These are phyloP conservation scores for Tetrapisispora pingtungensis DNA, from an alignment of 805 yeast genomes.

Conservation along the genomic window DNA sequence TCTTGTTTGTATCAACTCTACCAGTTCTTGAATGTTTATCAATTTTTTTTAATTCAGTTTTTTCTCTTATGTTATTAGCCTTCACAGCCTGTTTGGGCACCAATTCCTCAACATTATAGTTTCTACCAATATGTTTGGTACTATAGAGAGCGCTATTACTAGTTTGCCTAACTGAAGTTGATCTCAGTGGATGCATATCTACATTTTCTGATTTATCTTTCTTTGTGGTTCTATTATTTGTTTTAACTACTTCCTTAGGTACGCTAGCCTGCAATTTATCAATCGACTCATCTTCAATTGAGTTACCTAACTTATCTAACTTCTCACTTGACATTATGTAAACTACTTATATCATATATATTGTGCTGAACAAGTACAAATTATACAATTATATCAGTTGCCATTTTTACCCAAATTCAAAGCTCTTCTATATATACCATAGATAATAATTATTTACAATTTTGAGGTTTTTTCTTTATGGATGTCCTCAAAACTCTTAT, in stretches of 20 bases:
- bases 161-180: background rate
- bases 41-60: conserved; percentile 24
- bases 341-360: no score
- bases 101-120: conserved; percentile 38
- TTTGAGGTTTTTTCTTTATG: no score
- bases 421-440: no score
- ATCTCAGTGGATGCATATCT: background rate
- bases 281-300: conserved; percentile 51
- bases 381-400: no score
- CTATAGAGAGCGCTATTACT: conserved; percentile 73
- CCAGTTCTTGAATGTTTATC: conserved; percentile 86
- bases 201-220: conserved; percentile 54
- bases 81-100: conserved; percentile 38
- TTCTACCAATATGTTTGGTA: conserved; percentile 61
- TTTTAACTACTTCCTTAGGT: conserved; percentile 65
- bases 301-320: conserved; percentile 44
- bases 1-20: conserved; percentile 77
- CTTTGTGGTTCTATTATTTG: conserved; percentile 77
- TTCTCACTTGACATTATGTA: background rate
- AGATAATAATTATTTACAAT: no score
- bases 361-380: no score
- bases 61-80: background rate
- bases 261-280: conserved; percentile 42
- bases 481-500: no score
- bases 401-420: no score